phyloP scores from a whole-genome alignment of 495 filamentous ascomycete genomes.

The Annulohypoxylon moriforme region DNA sequence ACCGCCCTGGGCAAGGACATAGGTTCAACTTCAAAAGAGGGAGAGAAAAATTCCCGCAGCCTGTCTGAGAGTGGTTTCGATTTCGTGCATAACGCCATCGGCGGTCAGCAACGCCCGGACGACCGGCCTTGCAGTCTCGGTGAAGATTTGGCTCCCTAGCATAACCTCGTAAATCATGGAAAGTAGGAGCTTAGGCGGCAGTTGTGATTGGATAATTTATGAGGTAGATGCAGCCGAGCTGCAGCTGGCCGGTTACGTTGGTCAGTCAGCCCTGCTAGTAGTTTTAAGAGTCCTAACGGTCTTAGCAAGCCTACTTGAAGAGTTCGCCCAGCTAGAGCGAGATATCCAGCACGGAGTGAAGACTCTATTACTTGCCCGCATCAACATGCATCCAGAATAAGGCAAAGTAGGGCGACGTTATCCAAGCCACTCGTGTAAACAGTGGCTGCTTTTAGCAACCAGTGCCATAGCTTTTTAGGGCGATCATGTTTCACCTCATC shows the following conservation, averaged over 20 bases:
- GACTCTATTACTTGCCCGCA: background rate
- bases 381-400: background rate
- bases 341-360: background rate
- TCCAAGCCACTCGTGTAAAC: slow-evolving; percentile 1
- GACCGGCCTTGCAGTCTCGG: no score
- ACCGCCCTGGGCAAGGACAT: no score
- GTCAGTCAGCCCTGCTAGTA: background rate
- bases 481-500: background rate
- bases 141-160: background rate
- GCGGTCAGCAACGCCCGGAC: background rate
- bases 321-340: slow-evolving; percentile 11
- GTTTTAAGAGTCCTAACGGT: no score
- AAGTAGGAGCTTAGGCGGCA: background rate
- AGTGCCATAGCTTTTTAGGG: background rate
- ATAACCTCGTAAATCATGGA: background rate
- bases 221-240: background rate
- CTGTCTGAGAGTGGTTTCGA: background rate
- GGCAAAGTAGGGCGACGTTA: slow-evolving; percentile 9
- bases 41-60: background rate
- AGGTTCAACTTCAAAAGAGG: no score
- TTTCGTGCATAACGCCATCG: background rate
- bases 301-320: no score
- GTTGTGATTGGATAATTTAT: background rate
- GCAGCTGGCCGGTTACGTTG: background rate
- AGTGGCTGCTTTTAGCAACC: background rate